Evolutionary conservation across 441 rosid genomes (phyloP), one percentile per base, ranked within the genome.

Genomic region (Pelargonium myrrhifolium): DNA sequence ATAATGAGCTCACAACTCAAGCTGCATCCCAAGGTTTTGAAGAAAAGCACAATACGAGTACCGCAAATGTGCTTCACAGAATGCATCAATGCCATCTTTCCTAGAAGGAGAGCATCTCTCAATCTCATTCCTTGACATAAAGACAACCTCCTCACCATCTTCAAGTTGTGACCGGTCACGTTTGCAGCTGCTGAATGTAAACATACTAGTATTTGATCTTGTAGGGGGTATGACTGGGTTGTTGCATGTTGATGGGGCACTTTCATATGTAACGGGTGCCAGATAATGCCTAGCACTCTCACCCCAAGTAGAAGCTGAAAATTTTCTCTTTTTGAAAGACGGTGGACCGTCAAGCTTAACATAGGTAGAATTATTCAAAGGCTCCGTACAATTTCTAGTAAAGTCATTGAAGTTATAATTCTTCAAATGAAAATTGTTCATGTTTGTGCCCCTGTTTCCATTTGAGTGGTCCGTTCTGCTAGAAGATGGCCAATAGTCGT

Each of bases 71-170:
- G 87, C 76, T 78, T 89, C 96, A 0, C 87, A 82, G 17, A 80
- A 65, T 1, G 80, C 87, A 81, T 87, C 92, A 37, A 89, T 89
- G 12, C 96, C 96, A 75, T 89, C 96, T 80, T 83, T 89, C 72
- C 90, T 84, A 31, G 96, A 89, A 6, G 96, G 96, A 1, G 96
- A 89, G 77, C 53, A 70, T 76, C 84, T 83, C 71, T 89, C 96
- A 67, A 89, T 89, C 75, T 85, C 90, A 72, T 85, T 86, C 80
- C 84, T 83, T 3, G 96, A 87, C 87, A 89, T 74, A 72, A 87
- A 89, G 2, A 55, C 60, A 18, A 78, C 56, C 10, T 83, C 81
- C 65, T 84, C 92, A 72, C 81, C 90, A 51, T 85, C 92, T 67
- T 85, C 96, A 76, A 83, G 68, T 45, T 75, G 76, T 64, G 89